These are phyloP conservation scores for Hysterium pulicare DNA, from an alignment of 2,329 filamentous ascomycete genomes.

Conservation along the genomic window DNA sequence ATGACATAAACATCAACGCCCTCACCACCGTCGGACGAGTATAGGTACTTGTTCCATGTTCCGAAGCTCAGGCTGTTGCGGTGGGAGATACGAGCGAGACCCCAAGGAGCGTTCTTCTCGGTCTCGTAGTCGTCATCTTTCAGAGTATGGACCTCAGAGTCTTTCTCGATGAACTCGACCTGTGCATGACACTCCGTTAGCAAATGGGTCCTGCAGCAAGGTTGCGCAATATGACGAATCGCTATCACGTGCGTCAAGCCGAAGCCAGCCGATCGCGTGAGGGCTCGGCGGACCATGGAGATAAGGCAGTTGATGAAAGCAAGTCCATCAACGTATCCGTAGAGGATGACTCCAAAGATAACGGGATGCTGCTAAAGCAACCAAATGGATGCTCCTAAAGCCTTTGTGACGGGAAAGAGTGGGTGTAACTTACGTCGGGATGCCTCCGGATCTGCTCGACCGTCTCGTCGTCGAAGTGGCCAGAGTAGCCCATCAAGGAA, in stretches of 20 bases:
- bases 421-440: constrained; percentile 77
- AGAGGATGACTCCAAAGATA: too few relatives aligned
- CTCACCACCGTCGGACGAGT: constrained; percentile 83
- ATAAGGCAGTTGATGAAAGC: constrained; percentile 2
- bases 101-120: constrained; percentile 97
- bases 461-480: constrained; percentile 89
- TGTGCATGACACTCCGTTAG: constrained; percentile 44
- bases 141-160: constrained; percentile 87
- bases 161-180: constrained; percentile 96
- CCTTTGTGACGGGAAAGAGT: constrained; percentile 2
- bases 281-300: constrained; percentile 1
- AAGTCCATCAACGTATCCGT: too few relatives aligned
- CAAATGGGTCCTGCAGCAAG: constrained; percentile 11
- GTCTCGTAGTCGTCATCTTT: constrained; percentile 49
- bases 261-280: neutral
- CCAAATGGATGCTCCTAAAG: neutral
- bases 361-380: neutral
- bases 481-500: constrained; percentile 84
- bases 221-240: constrained; percentile 15
- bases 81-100: constrained; percentile 96
- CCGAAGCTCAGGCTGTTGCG: constrained; percentile 81
- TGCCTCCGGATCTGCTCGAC: constrained; percentile 93
- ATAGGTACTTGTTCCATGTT: constrained; percentile 98
- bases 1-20: constrained; percentile 99
- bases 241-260: constrained; percentile 22